Conservation (phyloP, 2,329 filamentous ascomycete genomes). For the Knufia fluminis region DNA sequence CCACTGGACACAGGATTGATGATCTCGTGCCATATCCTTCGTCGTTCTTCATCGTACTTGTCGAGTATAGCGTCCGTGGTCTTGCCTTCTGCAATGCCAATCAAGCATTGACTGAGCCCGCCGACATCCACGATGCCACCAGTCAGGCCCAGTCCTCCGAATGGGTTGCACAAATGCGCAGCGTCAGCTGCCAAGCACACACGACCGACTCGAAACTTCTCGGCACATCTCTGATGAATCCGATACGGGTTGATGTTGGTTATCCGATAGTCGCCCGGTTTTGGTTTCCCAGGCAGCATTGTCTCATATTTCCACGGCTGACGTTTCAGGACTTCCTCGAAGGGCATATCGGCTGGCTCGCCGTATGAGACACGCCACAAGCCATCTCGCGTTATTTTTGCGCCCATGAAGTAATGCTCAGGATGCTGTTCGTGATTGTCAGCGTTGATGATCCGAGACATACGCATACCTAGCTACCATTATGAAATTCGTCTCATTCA, state of each 20-base stretch:
- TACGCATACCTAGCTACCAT: not conserved
- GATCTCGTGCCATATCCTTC: conserved; percentile 31
- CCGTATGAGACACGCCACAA: conserved; percentile 57
- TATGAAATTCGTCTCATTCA: conserved; percentile 2
- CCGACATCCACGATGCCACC: conserved; percentile 57
- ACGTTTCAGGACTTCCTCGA: conserved; percentile 45
- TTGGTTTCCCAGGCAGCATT: conserved; percentile 52
- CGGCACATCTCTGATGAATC: conserved; percentile 53
- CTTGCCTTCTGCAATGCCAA: conserved; percentile 32
- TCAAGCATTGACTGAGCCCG: conserved; percentile 51
- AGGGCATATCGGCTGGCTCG: conserved; percentile 44
- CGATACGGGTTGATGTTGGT: conserved; percentile 51
- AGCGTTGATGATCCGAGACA: not conserved
- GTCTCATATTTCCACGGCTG: conserved; percentile 48
- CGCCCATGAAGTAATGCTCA: conserved; percentile 54
- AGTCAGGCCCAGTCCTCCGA: conserved; percentile 54
- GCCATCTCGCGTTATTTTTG: conserved; percentile 49
- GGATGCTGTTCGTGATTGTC: conserved; percentile 44
- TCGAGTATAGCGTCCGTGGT: conserved; percentile 36
- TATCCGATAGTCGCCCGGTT: conserved; percentile 49
- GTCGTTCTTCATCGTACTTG: conserved; percentile 34
- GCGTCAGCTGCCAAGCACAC: conserved; percentile 53
- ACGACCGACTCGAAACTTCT: conserved; percentile 48
- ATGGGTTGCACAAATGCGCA: conserved; percentile 46
- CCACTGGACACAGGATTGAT: conserved; percentile 34